These are phyloP conservation scores for Diphasiastrum complanatum DNA, from an alignment of 83 land plant species.

Conservation along the genomic window DNA sequence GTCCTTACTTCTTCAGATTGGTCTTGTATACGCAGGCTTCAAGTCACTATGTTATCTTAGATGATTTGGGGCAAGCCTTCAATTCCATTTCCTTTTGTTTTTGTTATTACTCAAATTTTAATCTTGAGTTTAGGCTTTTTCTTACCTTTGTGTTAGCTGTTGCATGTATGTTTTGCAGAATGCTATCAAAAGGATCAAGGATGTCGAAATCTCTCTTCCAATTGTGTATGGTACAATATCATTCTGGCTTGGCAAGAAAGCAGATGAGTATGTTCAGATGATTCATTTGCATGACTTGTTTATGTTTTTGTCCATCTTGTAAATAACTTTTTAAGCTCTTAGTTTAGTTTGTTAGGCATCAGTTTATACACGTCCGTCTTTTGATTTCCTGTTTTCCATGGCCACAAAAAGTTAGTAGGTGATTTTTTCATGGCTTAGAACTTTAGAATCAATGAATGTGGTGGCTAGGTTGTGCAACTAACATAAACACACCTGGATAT, in stretches of 20 bases:
- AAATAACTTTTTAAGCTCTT: background rate
- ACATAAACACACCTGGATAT: background rate
- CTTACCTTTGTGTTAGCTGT: too few relatives aligned
- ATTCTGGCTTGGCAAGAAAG: constrained; percentile 94
- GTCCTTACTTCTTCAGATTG: too few relatives aligned
- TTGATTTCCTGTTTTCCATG: too few relatives aligned
- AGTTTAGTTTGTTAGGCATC: background rate
- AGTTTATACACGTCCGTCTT: background rate
- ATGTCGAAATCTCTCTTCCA: constrained; percentile 69
- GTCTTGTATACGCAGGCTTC: too few relatives aligned
- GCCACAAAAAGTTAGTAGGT: background rate
- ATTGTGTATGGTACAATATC: constrained; percentile 80
- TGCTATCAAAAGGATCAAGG: constrained; percentile 47
- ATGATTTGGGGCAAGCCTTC: too few relatives aligned
- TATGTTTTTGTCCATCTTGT: background rate
- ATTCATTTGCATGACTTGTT: background rate
- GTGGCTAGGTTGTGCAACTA: background rate
- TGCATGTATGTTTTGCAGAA: too few relatives aligned
- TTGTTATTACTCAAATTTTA: too few relatives aligned
- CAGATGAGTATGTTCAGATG: constrained; percentile 67
- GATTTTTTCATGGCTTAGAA: too few relatives aligned
- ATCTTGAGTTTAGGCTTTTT: too few relatives aligned
- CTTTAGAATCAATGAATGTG: too few relatives aligned
- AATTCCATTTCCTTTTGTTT: too few relatives aligned
- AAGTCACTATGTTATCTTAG: too few relatives aligned